Evolutionary conservation across 179 eudicot species (phyloP), one percentile per base, ranked within the genome.

Genomic region (Beta corolliflora): DNA sequence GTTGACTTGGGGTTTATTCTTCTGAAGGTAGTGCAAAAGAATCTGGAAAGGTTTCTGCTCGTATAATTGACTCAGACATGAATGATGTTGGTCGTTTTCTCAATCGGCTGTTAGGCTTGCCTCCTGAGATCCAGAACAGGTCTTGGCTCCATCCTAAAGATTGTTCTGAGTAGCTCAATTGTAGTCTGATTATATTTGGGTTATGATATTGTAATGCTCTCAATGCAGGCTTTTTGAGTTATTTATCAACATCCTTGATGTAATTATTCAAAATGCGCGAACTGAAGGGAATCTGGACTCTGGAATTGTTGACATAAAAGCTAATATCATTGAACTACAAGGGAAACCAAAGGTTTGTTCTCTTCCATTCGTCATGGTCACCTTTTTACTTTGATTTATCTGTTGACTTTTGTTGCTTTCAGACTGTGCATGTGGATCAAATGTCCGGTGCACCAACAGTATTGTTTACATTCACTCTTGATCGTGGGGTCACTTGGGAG

Each of bases 41-140:
- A 71, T 78, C 92, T 54, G 93, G 94, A 79, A 97, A 91, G 86
- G 18, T 86, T 83, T 86, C 93, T 83, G 97, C 97, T 50, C 97
- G 93, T 75, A 97, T 97, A 86, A 87, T 97, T 83, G 99, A 97
- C 87, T 97, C 99, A 18, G 99, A 97, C 88, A 94, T 97, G 98
- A 91, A 94, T 84, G 99, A 97, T 88, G 98, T 97, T 83, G 99
- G 97, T 59, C 99, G 99, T 77, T 97, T 97, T 82, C 92, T 97
- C 58, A 97, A 97, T 83, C 91, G 99, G 77, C 81, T 97, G 23
- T 83, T 97, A 77, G 99, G 99, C 72, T 84, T 97, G 84, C 97
- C 98, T 48, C 99, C 99, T 70, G 98, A 93, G 31, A 94, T 97
- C 79, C 99, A 97, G 81, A 97, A 97, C 78, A 90, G 93, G 99